Percentiles rank a stretch among this genome's conserved stretches.
phyloP scores from a whole-genome alignment of 176 grass and related monocot genomes.

The Puya raimondii region DNA sequence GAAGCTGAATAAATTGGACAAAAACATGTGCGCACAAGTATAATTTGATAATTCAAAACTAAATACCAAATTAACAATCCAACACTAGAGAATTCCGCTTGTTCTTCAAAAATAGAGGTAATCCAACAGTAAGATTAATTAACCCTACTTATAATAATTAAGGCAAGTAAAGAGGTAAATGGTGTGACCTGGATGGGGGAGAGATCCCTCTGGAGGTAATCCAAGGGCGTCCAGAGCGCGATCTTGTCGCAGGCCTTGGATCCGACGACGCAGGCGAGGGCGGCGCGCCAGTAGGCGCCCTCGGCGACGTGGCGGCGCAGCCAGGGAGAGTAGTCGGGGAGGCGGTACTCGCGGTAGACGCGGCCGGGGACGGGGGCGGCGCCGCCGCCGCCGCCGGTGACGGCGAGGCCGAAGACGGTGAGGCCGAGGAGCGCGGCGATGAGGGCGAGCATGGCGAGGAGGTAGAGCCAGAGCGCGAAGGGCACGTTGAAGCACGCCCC shows the following conservation, averaged over 20 bases:
- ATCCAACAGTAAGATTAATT: no score
- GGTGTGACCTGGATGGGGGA: constrained; percentile 29
- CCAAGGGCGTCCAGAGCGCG: constrained; percentile 26
- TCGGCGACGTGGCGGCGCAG: constrained; percentile 30
- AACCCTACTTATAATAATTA: no score
- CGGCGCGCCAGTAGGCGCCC: constrained; percentile 23
- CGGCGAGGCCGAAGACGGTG: constrained; percentile 43
- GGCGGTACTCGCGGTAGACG: constrained; percentile 60
- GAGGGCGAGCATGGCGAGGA: constrained; percentile 49
- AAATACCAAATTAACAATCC: no score
- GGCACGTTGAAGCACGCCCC: constrained; percentile 63
- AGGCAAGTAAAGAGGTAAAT: no score
- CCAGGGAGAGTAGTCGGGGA: constrained; percentile 58
- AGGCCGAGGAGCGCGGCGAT: constrained; percentile 38
- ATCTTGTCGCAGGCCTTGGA: constrained; percentile 32
- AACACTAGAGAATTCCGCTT: no score
- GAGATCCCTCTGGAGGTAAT: constrained; percentile 40
- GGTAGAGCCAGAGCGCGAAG: constrained; percentile 69
- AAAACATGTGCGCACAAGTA: no score
- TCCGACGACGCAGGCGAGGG: constrained; percentile 29
- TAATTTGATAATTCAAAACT: no score
- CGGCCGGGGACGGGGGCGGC: constrained; percentile 27
- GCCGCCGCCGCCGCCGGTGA: constrained; percentile 50
- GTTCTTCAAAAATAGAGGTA: no score
- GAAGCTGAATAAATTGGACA: no score